A percentile compares a stretch with the other conserved stretches of the same genome.
phyloP scores from a whole-genome alignment of 805 yeast species.

The Candida ficus region DNA sequence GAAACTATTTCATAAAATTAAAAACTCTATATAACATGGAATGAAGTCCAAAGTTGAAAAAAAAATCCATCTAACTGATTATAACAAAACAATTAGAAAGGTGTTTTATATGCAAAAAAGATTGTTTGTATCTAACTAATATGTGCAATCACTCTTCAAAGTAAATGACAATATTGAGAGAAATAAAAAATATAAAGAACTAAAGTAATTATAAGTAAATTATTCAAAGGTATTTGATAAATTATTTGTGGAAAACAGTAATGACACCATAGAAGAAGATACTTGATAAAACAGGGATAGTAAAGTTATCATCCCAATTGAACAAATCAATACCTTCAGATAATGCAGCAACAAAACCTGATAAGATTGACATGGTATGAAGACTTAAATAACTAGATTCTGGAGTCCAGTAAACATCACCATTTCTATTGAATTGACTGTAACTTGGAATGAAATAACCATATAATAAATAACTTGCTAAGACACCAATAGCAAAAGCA shows the following conservation, averaged over 20 bases:
- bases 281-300: slow-evolving; percentile 87
- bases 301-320: slow-evolving; percentile 85
- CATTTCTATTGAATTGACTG: slow-evolving; percentile 47
- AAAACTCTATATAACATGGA: too few relatives aligned
- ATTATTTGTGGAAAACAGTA: slow-evolving; percentile 25
- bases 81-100: too few relatives aligned
- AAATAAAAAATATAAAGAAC: slow-evolving; percentile 1
- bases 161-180: too few relatives aligned
- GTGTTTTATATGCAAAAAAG: too few relatives aligned
- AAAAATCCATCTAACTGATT: too few relatives aligned
- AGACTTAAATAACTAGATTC: slow-evolving; percentile 54
- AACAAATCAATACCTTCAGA: slow-evolving; percentile 80
- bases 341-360: slow-evolving; percentile 80
- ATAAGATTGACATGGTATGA: slow-evolving; percentile 46
- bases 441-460: slow-evolving; percentile 66
- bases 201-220: background rate
- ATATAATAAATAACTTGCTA: slow-evolving; percentile 64
- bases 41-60: too few relatives aligned
- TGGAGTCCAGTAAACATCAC: slow-evolving; percentile 61
- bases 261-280: slow-evolving; percentile 51
- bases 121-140: too few relatives aligned
- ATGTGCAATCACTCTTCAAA: too few relatives aligned
- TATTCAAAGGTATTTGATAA: background rate
- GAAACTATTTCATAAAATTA: too few relatives aligned
- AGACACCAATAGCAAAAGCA: slow-evolving; percentile 69